Percentiles rank a stretch among this genome's conserved stretches.
Conservation (phyloP, 2,329 filamentous ascomycete genomes). For the Botryotinia calthae region DNA sequence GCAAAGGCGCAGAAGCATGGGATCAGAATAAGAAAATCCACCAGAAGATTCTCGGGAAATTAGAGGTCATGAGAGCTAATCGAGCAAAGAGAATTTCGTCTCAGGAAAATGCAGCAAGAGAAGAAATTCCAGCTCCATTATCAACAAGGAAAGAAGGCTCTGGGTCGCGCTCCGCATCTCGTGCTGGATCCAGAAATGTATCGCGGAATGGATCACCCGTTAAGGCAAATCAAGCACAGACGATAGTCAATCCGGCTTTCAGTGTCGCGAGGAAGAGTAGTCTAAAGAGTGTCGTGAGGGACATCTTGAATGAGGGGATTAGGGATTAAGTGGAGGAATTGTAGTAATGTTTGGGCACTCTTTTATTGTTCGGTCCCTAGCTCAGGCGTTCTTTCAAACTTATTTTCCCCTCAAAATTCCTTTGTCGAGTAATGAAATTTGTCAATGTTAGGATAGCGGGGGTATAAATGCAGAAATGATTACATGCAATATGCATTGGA, state of each 20-base stretch:
- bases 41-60: constrained; percentile 33
- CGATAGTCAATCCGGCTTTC: constrained; percentile 5
- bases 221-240: constrained; percentile 10
- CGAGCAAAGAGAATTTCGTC: neutral
- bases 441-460: constrained; percentile 1
- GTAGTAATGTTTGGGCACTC: neutral
- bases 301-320: constrained; percentile 3
- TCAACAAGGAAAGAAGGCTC: neutral
- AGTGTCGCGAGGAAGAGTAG: neutral
- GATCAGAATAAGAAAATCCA: constrained; percentile 48
- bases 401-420: neutral
- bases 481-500: constrained; percentile 11
- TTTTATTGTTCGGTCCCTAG: neutral
- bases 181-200: neutral
- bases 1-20: constrained; percentile 49
- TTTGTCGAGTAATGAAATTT: constrained; percentile 1
- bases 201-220: constrained; percentile 9
- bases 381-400: neutral
- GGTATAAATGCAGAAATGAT: constrained; percentile 9
- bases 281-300: constrained; percentile 13
- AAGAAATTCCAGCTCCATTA: neutral
- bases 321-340: neutral
- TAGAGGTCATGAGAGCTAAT: constrained; percentile 30
- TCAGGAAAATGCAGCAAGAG: constrained; percentile 1
- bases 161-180: neutral